Percentiles rank a stretch among this genome's conserved stretches.
These are phyloP conservation scores for Lepiota venenata DNA, from an alignment of 768 basidiomycete species.

Conservation along the genomic window DNA sequence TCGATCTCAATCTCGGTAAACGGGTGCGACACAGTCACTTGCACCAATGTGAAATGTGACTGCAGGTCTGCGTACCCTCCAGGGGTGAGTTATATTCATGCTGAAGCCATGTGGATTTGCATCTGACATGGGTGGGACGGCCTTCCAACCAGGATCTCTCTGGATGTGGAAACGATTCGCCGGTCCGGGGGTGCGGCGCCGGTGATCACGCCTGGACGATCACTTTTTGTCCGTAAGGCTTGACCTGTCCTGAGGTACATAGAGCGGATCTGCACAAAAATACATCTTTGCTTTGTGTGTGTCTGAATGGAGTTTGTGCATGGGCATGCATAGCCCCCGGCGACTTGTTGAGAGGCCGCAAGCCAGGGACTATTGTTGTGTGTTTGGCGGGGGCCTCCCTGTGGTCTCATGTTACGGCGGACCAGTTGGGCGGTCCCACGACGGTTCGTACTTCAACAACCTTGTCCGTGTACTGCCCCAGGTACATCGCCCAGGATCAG, in stretches of 20 bases:
- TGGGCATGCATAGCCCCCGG: neutral
- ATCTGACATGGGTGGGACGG: neutral
- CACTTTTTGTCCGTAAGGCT: constrained; percentile 29
- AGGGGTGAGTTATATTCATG: constrained; percentile 22
- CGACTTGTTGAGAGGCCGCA: neutral
- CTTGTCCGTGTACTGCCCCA: constrained; percentile 24
- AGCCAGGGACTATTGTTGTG: constrained; percentile 3
- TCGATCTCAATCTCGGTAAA: constrained; percentile 30
- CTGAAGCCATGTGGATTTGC: neutral
- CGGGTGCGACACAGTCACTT: constrained; percentile 37
- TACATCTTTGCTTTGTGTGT: no score
- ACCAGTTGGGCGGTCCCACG: constrained; percentile 12
- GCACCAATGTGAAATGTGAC: constrained; percentile 34
- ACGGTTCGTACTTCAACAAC: constrained; percentile 7
- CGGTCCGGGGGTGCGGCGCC: constrained; percentile 33
- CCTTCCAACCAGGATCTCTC: constrained; percentile 26
- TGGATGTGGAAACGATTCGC: constrained; percentile 35
- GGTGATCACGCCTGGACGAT: constrained; percentile 31
- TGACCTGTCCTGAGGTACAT: neutral
- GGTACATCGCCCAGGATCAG: constrained; percentile 28
- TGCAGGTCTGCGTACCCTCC: constrained; percentile 29
- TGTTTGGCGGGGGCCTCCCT: constrained; percentile 3
- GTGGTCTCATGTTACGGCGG: constrained; percentile 9
- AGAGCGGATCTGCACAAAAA: neutral
- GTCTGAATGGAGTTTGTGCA: no score